Conservation (phyloP, 805 yeast genomes). For the Schizosaccharomyces lindneri region DNA sequence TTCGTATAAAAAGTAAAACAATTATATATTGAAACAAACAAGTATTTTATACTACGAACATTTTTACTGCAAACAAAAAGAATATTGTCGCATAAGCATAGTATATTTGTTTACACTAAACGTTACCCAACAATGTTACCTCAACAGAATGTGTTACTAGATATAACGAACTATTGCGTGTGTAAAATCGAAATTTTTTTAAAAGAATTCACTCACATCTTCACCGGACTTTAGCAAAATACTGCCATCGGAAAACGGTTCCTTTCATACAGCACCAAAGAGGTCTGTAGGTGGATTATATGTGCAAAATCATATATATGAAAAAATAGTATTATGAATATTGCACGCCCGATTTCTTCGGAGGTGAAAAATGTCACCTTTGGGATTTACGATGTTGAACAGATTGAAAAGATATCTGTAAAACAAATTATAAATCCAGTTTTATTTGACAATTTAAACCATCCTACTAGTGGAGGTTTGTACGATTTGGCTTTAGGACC, state of each 20-base stretch:
- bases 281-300: conserved; percentile 1
- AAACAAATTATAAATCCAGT: conserved; percentile 88
- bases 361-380: conserved; percentile 83
- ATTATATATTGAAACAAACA: too few species aligned
- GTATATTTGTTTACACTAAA: too few species aligned
- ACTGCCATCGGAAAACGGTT: neutral
- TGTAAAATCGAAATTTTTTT: neutral
- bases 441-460: conserved; percentile 88
- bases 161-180: neutral
- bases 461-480: conserved; percentile 79
- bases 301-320: neutral
- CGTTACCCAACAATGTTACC: too few species aligned
- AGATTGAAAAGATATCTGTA: conserved; percentile 67
- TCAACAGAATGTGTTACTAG: neutral
- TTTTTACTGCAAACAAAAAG: too few species aligned
- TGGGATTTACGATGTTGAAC: conserved; percentile 57
- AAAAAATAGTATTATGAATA: conserved; percentile 41
- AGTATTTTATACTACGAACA: too few species aligned
- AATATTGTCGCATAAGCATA: too few species aligned
- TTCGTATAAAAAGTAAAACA: too few species aligned
- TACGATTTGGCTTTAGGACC: conserved; percentile 94
- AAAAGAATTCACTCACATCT: neutral
- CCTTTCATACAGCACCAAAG: neutral
- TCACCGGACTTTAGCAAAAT: neutral
- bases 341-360: conserved; percentile 87